phyloP scores from a whole-genome alignment of 2,329 filamentous ascomycete species.

The Cladosporium sp. region DNA sequence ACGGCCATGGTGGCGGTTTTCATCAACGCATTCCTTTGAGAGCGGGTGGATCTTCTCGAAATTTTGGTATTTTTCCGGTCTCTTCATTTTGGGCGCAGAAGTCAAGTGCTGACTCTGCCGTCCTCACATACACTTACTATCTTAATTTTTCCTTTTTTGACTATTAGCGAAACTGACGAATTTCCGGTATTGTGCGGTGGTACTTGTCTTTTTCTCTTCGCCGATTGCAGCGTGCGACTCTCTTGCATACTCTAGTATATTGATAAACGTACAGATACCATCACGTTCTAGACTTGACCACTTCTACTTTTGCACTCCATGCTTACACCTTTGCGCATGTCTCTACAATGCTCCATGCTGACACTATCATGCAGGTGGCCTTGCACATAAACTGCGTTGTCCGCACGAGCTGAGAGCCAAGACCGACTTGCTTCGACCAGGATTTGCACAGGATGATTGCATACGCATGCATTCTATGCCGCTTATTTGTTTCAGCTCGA shows the following conservation, averaged over 20 bases:
- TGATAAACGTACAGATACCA: neutral
- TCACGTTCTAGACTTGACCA: neutral
- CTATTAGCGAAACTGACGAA: neutral
- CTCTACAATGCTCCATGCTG: too few species aligned
- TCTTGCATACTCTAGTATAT: neutral
- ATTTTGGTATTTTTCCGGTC: neutral
- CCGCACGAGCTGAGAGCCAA: neutral
- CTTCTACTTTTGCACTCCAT: neutral
- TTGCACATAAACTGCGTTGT: neutral
- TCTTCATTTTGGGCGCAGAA: neutral
- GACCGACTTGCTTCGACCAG: neutral
- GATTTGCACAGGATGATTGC: neutral
- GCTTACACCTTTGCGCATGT: neutral
- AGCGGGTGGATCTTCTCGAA: neutral
- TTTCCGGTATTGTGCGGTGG: neutral
- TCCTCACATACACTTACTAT: neutral
- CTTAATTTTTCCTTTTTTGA: neutral
- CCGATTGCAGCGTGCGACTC: neutral
- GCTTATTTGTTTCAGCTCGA: neutral
- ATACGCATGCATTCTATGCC: neutral
- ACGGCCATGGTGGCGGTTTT: neutral
- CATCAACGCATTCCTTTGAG: neutral
- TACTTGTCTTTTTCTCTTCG: neutral
- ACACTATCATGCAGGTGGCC: too few species aligned
- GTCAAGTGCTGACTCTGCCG: constrained; percentile 9